Base-by-base conservation (phyloP, 768 basidiomycete genomes). In the Mycena sanguinolenta region DNA sequence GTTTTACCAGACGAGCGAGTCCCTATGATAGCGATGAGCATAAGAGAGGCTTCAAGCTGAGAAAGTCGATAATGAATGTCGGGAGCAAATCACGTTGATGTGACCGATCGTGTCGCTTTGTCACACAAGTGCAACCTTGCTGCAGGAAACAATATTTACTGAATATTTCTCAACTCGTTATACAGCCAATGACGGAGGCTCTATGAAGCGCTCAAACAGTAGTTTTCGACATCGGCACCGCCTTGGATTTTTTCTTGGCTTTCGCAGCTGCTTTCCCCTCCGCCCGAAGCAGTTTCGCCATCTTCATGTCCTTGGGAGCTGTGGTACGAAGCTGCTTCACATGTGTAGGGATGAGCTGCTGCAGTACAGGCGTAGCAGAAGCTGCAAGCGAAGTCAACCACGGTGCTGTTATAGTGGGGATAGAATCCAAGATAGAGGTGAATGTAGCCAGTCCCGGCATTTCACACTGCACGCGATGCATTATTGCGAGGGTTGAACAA, bases 251-350 rank as follows among this genome's bases (percentile, higher is more conserved):
- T 46, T 69, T 75, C 28, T 74, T 79, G 67, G 78, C 74, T 74
- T 85, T 92, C 2, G 89, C 88, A 39, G 81, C 84, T 16, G 80
- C 79, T 69, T 84, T 89, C 23, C 85, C 89, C 74, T 82, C 81
- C 42, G 79, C 77, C 65, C 94, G 85, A 60, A 81, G 76, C 65
- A 89, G 86, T 76, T 92, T 95, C 36, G 90, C 89, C 36, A 81
- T 85, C 75, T 87, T 92, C 87, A 95, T 92, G 75, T 96, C 92
- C 74, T 88, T 90, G 2, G 95, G 95, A 4, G 90, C 89, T 32
- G 90, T 89, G 3, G 95, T 96, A 21, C 87, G 86, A 25, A 95
- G 77, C 72, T 95, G 94, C 76, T 96, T 97, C 73, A 95, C 85
- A 75, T 95, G 92, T 0, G 94, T 95, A 3, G 92, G 90, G 49